phyloP scores from a whole-genome alignment of 495 filamentous ascomycete species.

The Platismatia glauca region DNA sequence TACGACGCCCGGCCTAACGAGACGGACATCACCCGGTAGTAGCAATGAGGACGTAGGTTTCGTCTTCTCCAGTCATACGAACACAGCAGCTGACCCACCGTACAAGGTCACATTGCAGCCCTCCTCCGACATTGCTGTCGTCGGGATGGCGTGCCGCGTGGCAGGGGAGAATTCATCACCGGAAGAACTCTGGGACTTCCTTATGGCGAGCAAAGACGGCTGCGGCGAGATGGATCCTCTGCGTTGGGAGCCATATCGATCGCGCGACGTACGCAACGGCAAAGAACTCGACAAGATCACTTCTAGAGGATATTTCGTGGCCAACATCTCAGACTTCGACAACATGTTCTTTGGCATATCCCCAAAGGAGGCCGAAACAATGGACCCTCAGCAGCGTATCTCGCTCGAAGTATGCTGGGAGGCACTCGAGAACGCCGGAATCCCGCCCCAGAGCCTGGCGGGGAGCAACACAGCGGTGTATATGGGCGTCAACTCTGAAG shows the following conservation, averaged over 20 bases:
- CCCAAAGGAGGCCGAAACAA: slow-evolving; percentile 22
- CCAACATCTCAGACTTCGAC: slow-evolving; percentile 22
- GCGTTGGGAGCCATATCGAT: slow-evolving; percentile 33
- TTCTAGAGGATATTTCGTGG: slow-evolving; percentile 30
- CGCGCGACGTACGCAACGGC: slow-evolving; percentile 26
- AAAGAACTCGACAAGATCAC: slow-evolving; percentile 27
- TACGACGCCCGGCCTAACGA: too few relatives aligned
- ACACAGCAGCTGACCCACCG: background rate
- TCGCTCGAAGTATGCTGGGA: slow-evolving; percentile 20
- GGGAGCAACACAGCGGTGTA: background rate
- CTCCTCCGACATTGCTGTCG: background rate
- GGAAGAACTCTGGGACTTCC: slow-evolving; percentile 30
- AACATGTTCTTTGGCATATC: slow-evolving; percentile 22
- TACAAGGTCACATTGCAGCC: background rate
- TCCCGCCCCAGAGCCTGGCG: background rate
- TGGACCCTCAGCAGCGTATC: slow-evolving; percentile 27
- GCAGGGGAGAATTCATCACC: slow-evolving; percentile 28
- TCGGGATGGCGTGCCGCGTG: slow-evolving; percentile 33
- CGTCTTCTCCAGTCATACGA: background rate
- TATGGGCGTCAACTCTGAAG: background rate
- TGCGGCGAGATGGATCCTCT: slow-evolving; percentile 27
- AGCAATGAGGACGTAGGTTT: background rate
- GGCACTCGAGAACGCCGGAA: slow-evolving; percentile 27
- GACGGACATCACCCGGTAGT: background rate
- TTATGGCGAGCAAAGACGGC: slow-evolving; percentile 29